A percentile compares a stretch with the other conserved stretches of the same genome.
Evolutionary conservation across 495 filamentous ascomycete genomes (phyloP).

Genomic region (Penicillium robsamsonii): DNA sequence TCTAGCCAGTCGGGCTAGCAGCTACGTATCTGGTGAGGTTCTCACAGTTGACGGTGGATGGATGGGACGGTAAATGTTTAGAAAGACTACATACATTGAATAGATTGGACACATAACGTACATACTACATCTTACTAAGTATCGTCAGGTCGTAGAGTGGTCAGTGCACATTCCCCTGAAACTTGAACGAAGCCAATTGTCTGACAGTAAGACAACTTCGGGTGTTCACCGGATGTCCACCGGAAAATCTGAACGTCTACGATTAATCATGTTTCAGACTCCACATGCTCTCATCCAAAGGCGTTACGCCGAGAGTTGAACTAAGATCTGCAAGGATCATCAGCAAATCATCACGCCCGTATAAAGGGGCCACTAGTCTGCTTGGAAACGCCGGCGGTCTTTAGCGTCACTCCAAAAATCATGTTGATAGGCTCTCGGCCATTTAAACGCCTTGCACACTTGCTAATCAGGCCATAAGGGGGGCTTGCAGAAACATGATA

Average conservation of each 20-base stretch:
- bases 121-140: no score
- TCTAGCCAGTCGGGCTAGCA: constrained; percentile 70
- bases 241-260: neutral
- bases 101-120: no score
- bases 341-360: constrained; percentile 3
- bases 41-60: constrained; percentile 88
- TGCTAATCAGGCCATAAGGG: constrained; percentile 14
- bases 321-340: constrained; percentile 10
- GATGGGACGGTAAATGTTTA: constrained; percentile 74
- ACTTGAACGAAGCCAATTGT: neutral
- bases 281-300: constrained; percentile 4
- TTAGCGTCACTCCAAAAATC: constrained; percentile 8
- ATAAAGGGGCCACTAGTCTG: constrained; percentile 4
- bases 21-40: constrained; percentile 78
- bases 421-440: constrained; percentile 17
- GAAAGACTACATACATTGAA: neutral
- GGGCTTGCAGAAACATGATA: neutral
- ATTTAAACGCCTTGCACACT: constrained; percentile 8
- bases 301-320: constrained; percentile 22
- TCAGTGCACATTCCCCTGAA: neutral
- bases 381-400: constrained; percentile 19
- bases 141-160: neutral
- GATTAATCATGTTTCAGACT: constrained; percentile 3
- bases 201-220: neutral
- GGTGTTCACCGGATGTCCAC: neutral